phyloP scores from a whole-genome alignment of 2,329 filamentous ascomycete species.

The Gremmenia infestans region DNA sequence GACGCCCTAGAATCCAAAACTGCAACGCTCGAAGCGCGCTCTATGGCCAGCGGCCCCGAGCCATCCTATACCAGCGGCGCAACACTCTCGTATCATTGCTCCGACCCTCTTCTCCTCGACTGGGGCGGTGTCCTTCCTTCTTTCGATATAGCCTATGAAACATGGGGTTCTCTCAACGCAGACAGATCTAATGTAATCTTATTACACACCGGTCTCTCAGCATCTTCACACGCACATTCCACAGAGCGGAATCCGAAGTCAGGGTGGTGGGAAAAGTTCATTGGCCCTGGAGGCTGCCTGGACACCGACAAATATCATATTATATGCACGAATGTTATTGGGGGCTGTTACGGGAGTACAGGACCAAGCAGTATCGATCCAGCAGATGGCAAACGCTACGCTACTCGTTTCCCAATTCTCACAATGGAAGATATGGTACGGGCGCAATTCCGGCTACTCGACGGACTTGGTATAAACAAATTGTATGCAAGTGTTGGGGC shows the following conservation, averaged over 20 bases:
- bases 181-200: slow-evolving; percentile 86
- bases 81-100: slow-evolving; percentile 72
- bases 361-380: slow-evolving; percentile 83
- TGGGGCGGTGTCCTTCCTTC: slow-evolving; percentile 91
- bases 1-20: slow-evolving; percentile 78
- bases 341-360: slow-evolving; percentile 93
- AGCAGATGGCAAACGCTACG: slow-evolving; percentile 80
- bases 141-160: slow-evolving; percentile 89
- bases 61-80: slow-evolving; percentile 88
- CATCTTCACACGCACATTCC: slow-evolving; percentile 95
- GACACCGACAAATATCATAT: slow-evolving; percentile 91
- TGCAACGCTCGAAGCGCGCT: slow-evolving; percentile 63
- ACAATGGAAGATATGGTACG: slow-evolving; percentile 98
- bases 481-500: slow-evolving; percentile 91
- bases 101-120: slow-evolving; percentile 74
- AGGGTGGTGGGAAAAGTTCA: slow-evolving; percentile 99
- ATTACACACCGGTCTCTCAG: slow-evolving; percentile 88
- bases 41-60: slow-evolving; percentile 74
- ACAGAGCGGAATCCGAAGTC: slow-evolving; percentile 81
- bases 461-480: slow-evolving; percentile 68
- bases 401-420: slow-evolving; percentile 89
- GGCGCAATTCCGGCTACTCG: slow-evolving; percentile 85
- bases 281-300: slow-evolving; percentile 77
- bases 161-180: slow-evolving; percentile 78
- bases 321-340: slow-evolving; percentile 94